Percentiles rank a stretch among this genome's conserved stretches.
Conservation (phyloP, 1,284 basidiomycete species). For the Phellopilus nigrolimitatus region DNA sequence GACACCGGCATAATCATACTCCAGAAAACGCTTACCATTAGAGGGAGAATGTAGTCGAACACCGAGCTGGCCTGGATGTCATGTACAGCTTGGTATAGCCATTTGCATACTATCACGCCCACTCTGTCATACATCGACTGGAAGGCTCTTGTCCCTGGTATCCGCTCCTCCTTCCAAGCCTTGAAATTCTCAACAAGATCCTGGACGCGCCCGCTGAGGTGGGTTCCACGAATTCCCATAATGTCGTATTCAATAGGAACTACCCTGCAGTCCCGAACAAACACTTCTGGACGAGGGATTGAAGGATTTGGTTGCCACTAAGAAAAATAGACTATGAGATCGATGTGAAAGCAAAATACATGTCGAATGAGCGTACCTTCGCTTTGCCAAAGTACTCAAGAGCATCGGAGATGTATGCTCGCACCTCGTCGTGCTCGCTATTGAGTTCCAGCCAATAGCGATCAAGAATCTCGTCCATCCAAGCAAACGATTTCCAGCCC, state of each 20-base stretch:
- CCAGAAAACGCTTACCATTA: slow-evolving; percentile 49
- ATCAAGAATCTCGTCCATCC: slow-evolving; percentile 64
- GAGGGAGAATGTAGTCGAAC: slow-evolving; percentile 77
- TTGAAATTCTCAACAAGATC: slow-evolving; percentile 62
- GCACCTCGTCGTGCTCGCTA: slow-evolving; percentile 78
- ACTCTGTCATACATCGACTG: slow-evolving; percentile 82
- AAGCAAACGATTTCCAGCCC: slow-evolving; percentile 75
- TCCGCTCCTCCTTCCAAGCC: slow-evolving; percentile 62
- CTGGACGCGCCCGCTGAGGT: slow-evolving; percentile 53
- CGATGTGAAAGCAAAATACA: background rate
- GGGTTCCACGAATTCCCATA: slow-evolving; percentile 70
- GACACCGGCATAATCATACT: background rate
- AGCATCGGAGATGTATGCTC: slow-evolving; percentile 69
- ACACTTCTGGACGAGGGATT: slow-evolving; percentile 59
- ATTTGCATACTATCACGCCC: slow-evolving; percentile 65
- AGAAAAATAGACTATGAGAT: slow-evolving; percentile 7
- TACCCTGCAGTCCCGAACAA: slow-evolving; percentile 68
- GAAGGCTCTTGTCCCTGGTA: slow-evolving; percentile 70
- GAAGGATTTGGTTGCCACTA: slow-evolving; percentile 70
- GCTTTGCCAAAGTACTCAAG: slow-evolving; percentile 71
- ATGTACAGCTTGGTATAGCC: slow-evolving; percentile 69
- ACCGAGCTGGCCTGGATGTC: slow-evolving; percentile 70
- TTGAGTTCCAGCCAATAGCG: slow-evolving; percentile 69
- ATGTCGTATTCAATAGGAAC: slow-evolving; percentile 60
- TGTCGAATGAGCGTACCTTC: slow-evolving; percentile 43